phyloP scores from a whole-genome alignment of 2,329 filamentous ascomycete genomes.

The Fusarium albosuccineum region DNA sequence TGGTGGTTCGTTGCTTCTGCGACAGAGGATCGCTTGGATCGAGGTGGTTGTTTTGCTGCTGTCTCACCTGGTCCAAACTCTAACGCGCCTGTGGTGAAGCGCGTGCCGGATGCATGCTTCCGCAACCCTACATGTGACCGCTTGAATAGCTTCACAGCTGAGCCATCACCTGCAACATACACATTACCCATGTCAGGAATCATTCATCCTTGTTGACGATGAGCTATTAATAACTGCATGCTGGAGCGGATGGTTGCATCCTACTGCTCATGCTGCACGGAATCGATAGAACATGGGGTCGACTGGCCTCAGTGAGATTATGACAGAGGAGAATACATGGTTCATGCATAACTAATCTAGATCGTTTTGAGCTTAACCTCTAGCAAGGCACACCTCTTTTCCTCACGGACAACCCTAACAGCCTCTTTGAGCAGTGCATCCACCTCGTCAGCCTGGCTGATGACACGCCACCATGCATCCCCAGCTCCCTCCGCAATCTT shows the following conservation, averaged over 20 bases:
- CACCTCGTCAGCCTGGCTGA: constrained; percentile 25
- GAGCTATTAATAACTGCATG: no score
- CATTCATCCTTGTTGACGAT: no score
- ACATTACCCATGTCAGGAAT: no score
- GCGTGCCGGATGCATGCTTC: not conserved
- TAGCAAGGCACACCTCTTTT: constrained; percentile 34
- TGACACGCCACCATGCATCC: constrained; percentile 34
- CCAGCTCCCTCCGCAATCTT: constrained; percentile 41
- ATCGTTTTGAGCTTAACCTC: constrained; percentile 33
- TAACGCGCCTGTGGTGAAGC: not conserved
- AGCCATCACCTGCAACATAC: no score
- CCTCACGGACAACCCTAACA: constrained; percentile 28
- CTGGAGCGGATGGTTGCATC: no score
- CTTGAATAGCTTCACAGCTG: not conserved
- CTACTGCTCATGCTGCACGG: no score
- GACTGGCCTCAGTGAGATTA: no score
- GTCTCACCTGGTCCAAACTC: not conserved
- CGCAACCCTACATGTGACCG: not conserved
- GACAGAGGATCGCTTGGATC: not conserved
- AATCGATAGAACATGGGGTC: no score
- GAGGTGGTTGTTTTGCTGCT: not conserved
- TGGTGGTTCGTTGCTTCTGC: not conserved
- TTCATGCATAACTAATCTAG: constrained; percentile 3
- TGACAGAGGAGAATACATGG: no score
- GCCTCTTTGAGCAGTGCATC: constrained; percentile 30